A percentile compares a stretch with the other conserved stretches of the same genome.
Conservation (phyloP, 2,329 filamentous ascomycete genomes). For the Aureobasidium sp. region DNA sequence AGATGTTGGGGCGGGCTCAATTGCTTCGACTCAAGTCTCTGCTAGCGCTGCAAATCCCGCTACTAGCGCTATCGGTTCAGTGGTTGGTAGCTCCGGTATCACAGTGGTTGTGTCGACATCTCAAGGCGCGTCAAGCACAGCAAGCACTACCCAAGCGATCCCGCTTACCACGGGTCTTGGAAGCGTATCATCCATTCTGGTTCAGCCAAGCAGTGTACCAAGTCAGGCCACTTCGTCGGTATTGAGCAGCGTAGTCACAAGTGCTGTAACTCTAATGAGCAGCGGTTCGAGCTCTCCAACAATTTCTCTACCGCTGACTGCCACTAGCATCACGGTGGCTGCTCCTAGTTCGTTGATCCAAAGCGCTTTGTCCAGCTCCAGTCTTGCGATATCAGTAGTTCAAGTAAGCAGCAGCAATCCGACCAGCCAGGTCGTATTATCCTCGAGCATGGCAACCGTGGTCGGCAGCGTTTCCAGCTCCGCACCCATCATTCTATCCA, state of each 20-base stretch:
- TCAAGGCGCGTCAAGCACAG: neutral
- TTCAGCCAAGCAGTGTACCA: neutral
- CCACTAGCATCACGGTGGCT: neutral
- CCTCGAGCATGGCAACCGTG: neutral
- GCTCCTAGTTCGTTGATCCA: too few species aligned
- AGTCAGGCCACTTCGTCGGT: neutral
- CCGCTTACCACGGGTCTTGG: too few species aligned
- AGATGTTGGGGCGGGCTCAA: neutral
- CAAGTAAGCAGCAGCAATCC: neutral
- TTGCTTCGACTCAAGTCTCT: conserved; percentile 4
- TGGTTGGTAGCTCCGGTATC: neutral
- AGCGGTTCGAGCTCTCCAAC: neutral
- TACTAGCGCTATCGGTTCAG: neutral
- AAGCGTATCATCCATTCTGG: too few species aligned
- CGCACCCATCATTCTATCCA: neutral
- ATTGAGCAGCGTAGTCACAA: neutral
- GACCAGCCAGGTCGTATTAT: neutral
- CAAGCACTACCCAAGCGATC: neutral
- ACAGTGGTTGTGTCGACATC: neutral
- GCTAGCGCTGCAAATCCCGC: neutral
- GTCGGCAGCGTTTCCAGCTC: neutral
- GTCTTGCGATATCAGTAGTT: neutral
- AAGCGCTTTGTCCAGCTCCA: neutral
- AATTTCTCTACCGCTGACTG: neutral
- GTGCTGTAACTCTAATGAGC: neutral